Base-by-base conservation (phyloP, 352 stramenopile species). In the Elongisporangium senticosum region DNA sequence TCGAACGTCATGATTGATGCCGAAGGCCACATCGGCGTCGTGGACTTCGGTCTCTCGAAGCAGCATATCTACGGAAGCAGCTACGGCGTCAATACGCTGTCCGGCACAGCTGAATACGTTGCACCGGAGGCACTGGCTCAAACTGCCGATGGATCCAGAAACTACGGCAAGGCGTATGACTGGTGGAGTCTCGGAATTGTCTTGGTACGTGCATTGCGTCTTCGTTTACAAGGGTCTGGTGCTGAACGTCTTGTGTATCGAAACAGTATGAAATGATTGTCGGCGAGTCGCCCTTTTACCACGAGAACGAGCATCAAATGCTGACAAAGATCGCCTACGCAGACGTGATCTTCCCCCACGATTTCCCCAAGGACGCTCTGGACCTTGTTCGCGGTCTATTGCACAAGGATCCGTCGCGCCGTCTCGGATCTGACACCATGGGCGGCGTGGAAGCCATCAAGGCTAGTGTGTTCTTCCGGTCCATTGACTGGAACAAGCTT, bases 1-100 rank as follows among this genome's bases (percentile, higher is more conserved):
- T 94, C 84, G 11, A 96, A 96, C 67, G 71, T 96, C 28, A 96
- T 96, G 86, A 93, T 96, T 37, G 86, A 96, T 60, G 79, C 79
- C 0, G 83, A 96, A 53, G 86, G 86, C 23, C 86, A 96, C 64
- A 96, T 96, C 26, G 86, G 84, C 40, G 82, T 96, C 22, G 86
- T 96, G 3, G 86, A 96, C 63, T 96, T 96, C 74, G 86, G 86
- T 8, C 63, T 96, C 5, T 94, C 84, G 10, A 94, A 94, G 63
- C 86, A 96, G 55, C 83, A 96, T 59, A 96, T 94, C 53, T 90
- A 94, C 53, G 86, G 83, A 21, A 93, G 79, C 51, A 93, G 66
- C 55, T 86, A 88, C 58, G 86, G 86, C 19, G 86, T 94, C 51
- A 93, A 94, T 64, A 96, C 86, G 4, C 61, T 96, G 10, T 94